Percentiles rank a stretch among this genome's conserved stretches.
Evolutionary conservation across 768 basidiomycete species (phyloP).

Genomic region (Mycena leptocephala): DNA sequence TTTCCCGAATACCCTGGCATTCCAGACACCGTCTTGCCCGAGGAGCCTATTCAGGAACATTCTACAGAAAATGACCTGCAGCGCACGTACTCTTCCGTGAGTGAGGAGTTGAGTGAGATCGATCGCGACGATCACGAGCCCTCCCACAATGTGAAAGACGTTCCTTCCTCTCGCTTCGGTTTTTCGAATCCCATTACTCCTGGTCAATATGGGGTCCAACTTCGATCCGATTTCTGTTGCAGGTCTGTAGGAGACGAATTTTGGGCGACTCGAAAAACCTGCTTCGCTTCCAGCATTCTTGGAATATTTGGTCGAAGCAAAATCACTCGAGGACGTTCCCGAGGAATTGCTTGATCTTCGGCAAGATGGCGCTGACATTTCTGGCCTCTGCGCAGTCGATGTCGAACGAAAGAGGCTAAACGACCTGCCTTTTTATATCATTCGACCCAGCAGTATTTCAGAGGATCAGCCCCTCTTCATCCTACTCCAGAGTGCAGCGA

Average conservation of each 20-base stretch:
- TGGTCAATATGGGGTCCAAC: neutral
- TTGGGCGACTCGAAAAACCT: neutral
- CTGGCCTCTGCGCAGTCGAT: too few relatives aligned
- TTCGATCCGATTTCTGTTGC: neutral
- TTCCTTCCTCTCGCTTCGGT: neutral
- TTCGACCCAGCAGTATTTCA: too few relatives aligned
- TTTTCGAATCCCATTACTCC: neutral
- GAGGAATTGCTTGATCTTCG: too few relatives aligned
- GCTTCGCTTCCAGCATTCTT: neutral
- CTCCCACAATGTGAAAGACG: neutral
- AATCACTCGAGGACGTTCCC: too few relatives aligned
- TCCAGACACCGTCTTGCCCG: neutral
- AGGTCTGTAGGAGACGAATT: constrained; percentile 1
- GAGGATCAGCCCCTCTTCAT: too few relatives aligned
- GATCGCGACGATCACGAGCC: neutral
- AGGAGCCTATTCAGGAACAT: neutral
- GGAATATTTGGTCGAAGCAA: neutral
- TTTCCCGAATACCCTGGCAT: too few relatives aligned
- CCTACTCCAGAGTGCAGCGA: too few relatives aligned
- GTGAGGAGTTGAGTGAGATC: too few relatives aligned
- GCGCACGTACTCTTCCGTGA: neutral
- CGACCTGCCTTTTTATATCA: too few relatives aligned
- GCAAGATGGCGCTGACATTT: too few relatives aligned
- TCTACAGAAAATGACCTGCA: neutral
- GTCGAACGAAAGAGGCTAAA: too few relatives aligned